These are phyloP conservation scores for Botrytis galanthina DNA, from an alignment of 2,329 filamentous ascomycete genomes.

Conservation along the genomic window DNA sequence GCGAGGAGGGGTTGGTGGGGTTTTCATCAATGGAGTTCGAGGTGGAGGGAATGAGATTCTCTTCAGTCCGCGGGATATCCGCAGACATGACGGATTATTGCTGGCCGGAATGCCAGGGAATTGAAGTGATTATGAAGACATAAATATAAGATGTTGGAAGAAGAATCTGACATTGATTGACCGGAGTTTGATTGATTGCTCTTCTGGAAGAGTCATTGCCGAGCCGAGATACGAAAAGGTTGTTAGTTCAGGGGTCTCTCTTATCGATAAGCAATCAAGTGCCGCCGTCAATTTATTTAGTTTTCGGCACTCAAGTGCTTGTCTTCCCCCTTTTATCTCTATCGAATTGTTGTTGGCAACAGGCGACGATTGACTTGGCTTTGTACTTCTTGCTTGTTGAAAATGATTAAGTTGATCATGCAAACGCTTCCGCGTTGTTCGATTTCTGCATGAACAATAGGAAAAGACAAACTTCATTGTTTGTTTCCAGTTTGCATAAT, in stretches of 20 bases:
- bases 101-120: conserved; percentile 27
- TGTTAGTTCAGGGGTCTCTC: background rate
- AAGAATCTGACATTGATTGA: background rate
- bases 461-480: background rate
- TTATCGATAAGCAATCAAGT: conserved; percentile 14
- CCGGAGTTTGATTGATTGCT: background rate
- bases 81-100: conserved; percentile 29
- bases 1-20: conserved; percentile 23
- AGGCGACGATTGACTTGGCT: background rate
- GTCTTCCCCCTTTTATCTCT: background rate
- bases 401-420: background rate
- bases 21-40: conserved; percentile 22
- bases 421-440: background rate
- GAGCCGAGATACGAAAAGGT: background rate
- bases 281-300: background rate
- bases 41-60: background rate
- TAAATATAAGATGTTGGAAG: conserved; percentile 18
- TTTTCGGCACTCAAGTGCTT: background rate
- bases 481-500: background rate
- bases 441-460: background rate
- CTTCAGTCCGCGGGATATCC: conserved; percentile 27
- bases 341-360: background rate
- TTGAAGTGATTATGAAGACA: conserved; percentile 15
- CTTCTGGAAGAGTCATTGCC: conserved; percentile 3
- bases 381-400: background rate